phyloP scores from a whole-genome alignment of 169 alveolate genomes.

The Eimeria necatrix region DNA sequence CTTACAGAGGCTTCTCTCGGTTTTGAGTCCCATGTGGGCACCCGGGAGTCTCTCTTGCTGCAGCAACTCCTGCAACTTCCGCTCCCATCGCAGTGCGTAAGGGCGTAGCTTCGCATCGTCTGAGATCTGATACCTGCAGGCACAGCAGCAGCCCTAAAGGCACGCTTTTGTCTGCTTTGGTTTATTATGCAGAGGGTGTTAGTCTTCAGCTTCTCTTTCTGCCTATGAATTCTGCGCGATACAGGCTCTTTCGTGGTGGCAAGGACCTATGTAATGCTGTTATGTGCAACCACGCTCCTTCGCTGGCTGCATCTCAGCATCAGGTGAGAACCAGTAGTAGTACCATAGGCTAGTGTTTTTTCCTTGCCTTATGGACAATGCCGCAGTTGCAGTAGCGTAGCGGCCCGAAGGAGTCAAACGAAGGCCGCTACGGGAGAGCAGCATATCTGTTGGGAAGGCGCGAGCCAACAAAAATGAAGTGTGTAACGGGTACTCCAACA shows the following conservation, averaged over 20 bases:
- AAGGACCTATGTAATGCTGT: no score
- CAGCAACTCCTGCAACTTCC: constrained; percentile 48
- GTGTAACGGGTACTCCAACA: constrained; percentile 78
- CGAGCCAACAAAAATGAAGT: constrained; percentile 75
- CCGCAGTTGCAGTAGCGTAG: constrained; percentile 76
- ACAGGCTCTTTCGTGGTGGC: no score
- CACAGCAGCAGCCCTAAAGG: background rate
- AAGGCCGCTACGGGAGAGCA: constrained; percentile 62
- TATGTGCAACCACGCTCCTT: no score
- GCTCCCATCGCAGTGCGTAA: constrained; percentile 75
- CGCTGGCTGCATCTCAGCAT: no score
- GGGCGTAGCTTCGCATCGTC: constrained; percentile 76
- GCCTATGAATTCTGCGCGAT: no score
- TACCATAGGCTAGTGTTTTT: no score
- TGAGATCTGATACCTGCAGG: constrained; percentile 53
- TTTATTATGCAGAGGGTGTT: background rate
- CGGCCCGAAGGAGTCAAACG: constrained; percentile 73
- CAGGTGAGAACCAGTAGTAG: no score
- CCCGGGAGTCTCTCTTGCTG: constrained; percentile 68
- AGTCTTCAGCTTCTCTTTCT: background rate
- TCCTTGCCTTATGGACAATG: constrained; percentile 69
- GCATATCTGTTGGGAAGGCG: constrained; percentile 70
- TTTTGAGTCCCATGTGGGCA: constrained; percentile 74
- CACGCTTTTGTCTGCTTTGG: background rate
- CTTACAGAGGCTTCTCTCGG: constrained; percentile 80